Evolutionary conservation across 768 basidiomycete species (phyloP).

Genomic region (Trametes cubensis): DNA sequence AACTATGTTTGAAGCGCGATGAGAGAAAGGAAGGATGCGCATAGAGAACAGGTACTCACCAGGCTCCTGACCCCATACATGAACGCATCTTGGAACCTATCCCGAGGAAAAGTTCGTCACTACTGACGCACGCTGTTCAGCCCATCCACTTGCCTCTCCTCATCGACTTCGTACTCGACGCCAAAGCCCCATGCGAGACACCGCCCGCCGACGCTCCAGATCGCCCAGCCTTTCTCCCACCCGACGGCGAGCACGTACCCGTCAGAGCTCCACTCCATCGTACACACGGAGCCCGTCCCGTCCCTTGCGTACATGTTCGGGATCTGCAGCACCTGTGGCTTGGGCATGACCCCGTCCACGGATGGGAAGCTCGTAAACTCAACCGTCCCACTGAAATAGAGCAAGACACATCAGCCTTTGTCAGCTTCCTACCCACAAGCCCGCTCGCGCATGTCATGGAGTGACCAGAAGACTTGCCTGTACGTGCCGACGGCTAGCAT

Average conservation of each 20-base stretch:
- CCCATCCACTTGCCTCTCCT: slow-evolving; percentile 43
- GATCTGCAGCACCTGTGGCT: slow-evolving; percentile 63
- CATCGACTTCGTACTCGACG: slow-evolving; percentile 62
- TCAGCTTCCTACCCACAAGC: background rate
- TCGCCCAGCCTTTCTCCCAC: slow-evolving; percentile 87
- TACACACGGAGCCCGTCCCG: slow-evolving; percentile 58
- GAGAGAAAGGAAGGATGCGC: background rate
- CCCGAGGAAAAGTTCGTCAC: no score
- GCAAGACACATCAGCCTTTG: no score
- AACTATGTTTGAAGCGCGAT: slow-evolving; percentile 52
- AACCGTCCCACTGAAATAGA: slow-evolving; percentile 59
- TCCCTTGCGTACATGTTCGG: slow-evolving; percentile 61
- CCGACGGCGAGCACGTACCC: slow-evolving; percentile 94
- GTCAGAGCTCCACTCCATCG: slow-evolving; percentile 92
- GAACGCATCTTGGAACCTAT: slow-evolving; percentile 76
- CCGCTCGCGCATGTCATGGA: background rate
- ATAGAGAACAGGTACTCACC: slow-evolving; percentile 46
- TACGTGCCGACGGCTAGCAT: slow-evolving; percentile 78
- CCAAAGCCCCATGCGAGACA: slow-evolving; percentile 81
- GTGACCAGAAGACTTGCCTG: slow-evolving; percentile 46
- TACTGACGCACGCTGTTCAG: no score
- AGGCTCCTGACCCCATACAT: slow-evolving; percentile 78
- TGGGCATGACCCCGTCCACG: slow-evolving; percentile 56
- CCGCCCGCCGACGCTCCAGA: slow-evolving; percentile 88
- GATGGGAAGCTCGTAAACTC: slow-evolving; percentile 72